phyloP scores from a whole-genome alignment of 768 basidiomycete genomes.

The Russula abietina region DNA sequence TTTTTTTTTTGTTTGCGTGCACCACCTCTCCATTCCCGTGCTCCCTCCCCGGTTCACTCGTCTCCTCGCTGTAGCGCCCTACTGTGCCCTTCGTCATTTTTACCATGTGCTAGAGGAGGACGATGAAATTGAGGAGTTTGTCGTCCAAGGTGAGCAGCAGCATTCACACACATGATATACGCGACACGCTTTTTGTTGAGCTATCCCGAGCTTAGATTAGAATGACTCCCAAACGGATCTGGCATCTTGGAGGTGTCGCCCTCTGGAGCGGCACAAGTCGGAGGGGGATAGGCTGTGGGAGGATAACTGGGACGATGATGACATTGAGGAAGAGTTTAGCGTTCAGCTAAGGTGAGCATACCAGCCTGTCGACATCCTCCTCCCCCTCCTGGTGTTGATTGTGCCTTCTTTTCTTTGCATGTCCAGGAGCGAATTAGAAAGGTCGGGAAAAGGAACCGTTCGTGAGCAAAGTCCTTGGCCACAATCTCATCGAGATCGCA shows the following conservation, averaged over 20 bases:
- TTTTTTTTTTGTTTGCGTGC: too few species aligned
- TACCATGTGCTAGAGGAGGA: slow-evolving; percentile 85
- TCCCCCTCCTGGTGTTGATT: background rate
- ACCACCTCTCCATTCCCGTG: too few species aligned
- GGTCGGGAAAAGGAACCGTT: too few species aligned
- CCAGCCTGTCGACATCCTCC: background rate
- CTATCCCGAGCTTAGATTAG: slow-evolving; percentile 54
- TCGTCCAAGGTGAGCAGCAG: slow-evolving; percentile 76
- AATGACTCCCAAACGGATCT: slow-evolving; percentile 80
- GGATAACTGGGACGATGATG: slow-evolving; percentile 99
- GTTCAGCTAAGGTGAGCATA: too few species aligned
- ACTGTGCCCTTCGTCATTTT: too few species aligned
- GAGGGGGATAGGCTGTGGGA: slow-evolving; percentile 95
- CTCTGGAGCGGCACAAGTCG: slow-evolving; percentile 71
- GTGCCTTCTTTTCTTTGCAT: background rate
- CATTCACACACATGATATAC: too few species aligned
- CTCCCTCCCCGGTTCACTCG: too few species aligned
- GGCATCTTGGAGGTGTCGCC: slow-evolving; percentile 65
- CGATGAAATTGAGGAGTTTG: slow-evolving; percentile 95
- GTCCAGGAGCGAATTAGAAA: slow-evolving; percentile 60
- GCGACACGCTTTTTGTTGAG: too few species aligned
- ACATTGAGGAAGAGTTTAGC: too few species aligned
- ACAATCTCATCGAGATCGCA: slow-evolving; percentile 95
- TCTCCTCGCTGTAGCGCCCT: too few species aligned
- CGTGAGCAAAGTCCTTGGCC: slow-evolving; percentile 95